A percentile compares a stretch with the other conserved stretches of the same genome.
Evolutionary conservation across 2,329 filamentous ascomycete genomes (phyloP).

Genomic region (Sporothrix pseudoabietina): DNA sequence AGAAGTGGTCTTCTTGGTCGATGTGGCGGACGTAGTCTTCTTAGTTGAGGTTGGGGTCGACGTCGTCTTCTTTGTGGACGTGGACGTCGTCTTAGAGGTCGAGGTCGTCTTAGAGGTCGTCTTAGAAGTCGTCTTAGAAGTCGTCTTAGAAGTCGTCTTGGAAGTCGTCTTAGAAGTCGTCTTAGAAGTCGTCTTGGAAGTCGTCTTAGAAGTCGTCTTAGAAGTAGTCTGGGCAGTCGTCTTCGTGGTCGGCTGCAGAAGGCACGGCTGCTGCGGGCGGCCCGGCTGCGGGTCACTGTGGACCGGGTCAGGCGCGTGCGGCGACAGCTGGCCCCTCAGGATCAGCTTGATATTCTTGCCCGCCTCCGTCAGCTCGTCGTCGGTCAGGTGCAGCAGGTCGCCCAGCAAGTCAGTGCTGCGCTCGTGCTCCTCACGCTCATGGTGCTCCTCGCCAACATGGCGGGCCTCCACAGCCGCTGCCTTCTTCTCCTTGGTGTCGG

Average conservation of each 20-base stretch:
- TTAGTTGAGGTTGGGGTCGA: background rate
- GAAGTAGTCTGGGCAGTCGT: background rate
- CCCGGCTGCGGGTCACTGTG: background rate
- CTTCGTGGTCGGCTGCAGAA: background rate
- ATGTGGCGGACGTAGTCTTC: background rate
- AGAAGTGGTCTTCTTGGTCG: background rate
- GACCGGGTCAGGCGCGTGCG: background rate
- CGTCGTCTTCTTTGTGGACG: background rate
- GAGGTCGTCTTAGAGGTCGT: background rate
- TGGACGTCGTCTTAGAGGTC: background rate
- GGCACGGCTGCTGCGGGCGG: background rate
- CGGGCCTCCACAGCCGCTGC: background rate
- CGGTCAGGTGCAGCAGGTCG: slow-evolving; percentile 42
- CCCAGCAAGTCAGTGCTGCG: slow-evolving; percentile 39
- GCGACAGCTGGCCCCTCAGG: slow-evolving; percentile 35
- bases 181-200: background rate
- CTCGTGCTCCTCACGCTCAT: background rate
- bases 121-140: background rate
- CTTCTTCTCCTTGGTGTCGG: background rate
- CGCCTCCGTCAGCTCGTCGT: slow-evolving; percentile 41
- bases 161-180: background rate
- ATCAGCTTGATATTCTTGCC: slow-evolving; percentile 46
- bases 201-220: background rate
- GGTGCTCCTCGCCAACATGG: background rate
- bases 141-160: background rate